Percentiles rank a stretch among this genome's conserved stretches.
Evolutionary conservation across 768 basidiomycete genomes (phyloP).

Genomic region (Serendipita sp.): DNA sequence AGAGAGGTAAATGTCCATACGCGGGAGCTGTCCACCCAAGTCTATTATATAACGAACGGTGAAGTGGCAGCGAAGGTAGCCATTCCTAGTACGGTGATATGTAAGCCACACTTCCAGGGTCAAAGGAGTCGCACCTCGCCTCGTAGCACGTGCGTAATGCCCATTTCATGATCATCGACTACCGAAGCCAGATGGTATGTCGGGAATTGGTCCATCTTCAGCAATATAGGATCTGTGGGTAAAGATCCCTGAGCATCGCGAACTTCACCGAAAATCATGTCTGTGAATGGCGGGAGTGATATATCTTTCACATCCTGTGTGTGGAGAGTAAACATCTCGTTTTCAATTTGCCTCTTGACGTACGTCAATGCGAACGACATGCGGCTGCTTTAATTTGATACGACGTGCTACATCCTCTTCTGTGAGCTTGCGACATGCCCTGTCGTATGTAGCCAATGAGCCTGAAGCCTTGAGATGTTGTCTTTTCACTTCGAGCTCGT

Average conservation of each 20-base stretch:
- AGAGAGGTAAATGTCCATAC: conserved; percentile 82
- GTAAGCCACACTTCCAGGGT: neutral
- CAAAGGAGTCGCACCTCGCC: conserved; percentile 50
- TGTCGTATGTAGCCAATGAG: conserved; percentile 74
- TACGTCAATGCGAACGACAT: conserved; percentile 80
- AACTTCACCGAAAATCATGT: conserved; percentile 62
- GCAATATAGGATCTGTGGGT: conserved; percentile 76
- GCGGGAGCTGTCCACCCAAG: conserved; percentile 54
- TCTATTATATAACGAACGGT: conserved; percentile 74
- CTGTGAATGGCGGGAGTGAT: conserved; percentile 31
- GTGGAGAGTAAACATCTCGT: neutral
- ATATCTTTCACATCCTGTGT: conserved; percentile 44
- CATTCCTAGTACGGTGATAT: conserved; percentile 54
- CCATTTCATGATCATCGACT: conserved; percentile 93
- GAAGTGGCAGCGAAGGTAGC: conserved; percentile 83
- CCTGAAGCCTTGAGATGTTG: conserved; percentile 55
- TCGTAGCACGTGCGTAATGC: conserved; percentile 84
- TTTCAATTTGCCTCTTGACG: conserved; percentile 13
- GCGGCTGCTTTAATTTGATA: conserved; percentile 58
- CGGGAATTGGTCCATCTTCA: conserved; percentile 86
- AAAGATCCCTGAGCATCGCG: conserved; percentile 63
- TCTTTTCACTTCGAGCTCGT: conserved; percentile 50
- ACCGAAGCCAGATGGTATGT: conserved; percentile 95
- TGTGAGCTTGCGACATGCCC: conserved; percentile 68
- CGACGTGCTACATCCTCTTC: conserved; percentile 71